Conservation (phyloP, 352 stramenopile genomes). For the Phytophthora capsici region DNA sequence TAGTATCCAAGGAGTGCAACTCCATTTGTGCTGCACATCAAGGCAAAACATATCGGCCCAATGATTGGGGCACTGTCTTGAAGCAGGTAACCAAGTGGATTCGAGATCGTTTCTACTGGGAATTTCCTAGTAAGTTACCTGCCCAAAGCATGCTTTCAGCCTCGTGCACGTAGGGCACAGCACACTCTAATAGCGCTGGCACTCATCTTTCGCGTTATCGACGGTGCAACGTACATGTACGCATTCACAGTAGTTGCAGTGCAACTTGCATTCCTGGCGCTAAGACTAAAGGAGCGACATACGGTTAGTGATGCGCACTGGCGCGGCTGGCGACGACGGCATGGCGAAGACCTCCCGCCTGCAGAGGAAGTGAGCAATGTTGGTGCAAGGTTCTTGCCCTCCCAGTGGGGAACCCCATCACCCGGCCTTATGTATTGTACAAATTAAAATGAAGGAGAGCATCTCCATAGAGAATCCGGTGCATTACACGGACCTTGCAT, state of each 20-base stretch:
- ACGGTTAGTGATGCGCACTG: slow-evolving; percentile 12
- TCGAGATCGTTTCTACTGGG: too few relatives aligned
- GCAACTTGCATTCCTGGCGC: too few relatives aligned
- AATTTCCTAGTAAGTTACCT: background rate
- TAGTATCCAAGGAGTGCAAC: background rate
- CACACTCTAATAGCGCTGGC: too few relatives aligned
- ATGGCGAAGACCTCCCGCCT: background rate
- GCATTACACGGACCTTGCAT: background rate
- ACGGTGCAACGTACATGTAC: too few relatives aligned
- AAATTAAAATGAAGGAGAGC: background rate
- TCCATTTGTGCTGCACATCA: slow-evolving; percentile 10
- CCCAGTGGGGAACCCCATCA: slow-evolving; percentile 1
- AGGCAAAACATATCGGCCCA: background rate
- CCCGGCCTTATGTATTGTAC: slow-evolving; percentile 1
- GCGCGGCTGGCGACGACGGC: slow-evolving; percentile 5
- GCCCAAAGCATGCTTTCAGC: background rate
- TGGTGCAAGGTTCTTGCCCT: slow-evolving; percentile 5
- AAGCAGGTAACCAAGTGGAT: too few relatives aligned
- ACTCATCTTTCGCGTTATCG: too few relatives aligned
- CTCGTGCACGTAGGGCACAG: background rate
- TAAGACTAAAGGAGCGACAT: background rate
- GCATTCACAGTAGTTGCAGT: too few relatives aligned
- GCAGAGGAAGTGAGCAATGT: slow-evolving; percentile 10
- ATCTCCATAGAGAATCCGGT: slow-evolving; percentile 22
- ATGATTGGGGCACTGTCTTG: background rate